Base-by-base conservation (phyloP, 2,329 filamentous ascomycete genomes). In the Nothomitra cinnamomea region DNA sequence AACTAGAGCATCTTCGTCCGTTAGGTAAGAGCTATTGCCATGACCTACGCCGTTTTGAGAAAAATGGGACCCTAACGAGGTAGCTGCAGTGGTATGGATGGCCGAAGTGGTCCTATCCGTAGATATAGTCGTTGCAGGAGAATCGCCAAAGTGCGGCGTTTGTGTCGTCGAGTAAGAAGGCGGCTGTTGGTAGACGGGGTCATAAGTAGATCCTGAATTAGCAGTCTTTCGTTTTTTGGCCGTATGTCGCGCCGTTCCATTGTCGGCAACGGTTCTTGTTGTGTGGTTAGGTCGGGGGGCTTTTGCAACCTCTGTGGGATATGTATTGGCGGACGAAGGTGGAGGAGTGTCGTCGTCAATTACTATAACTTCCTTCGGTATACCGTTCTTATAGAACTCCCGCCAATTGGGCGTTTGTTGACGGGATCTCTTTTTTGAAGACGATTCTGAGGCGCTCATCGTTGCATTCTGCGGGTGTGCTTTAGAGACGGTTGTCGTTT, bases 71-170 rank as follows among this genome's bases (percentile, higher is more conserved):
- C 82, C 83, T 4, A 89, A 70, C 13, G 90, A 96, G 0, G 92
- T 95, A 3, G 88, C 82, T 43, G 90, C 90, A 0, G 89, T 95
- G 2, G 87, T 92, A 62, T 90, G 81, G 55, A 89, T 72, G 43
- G 79, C 77, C 15, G 87, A 92, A 32, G 84, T 84, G 13, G 86
- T 94, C 58, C 87, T 80, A 66, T 90, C 87, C 59, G 83, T 92
- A 3, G 87, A 94, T 54, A 82, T 75, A 12, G 85, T 87, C 45
- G 85, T 83, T 51, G 77, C 79, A 53, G 78, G 81, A 13, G 78
- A 77, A 13, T 79, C 79, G 47, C 77, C 75, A 61, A 83, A 80
- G 57, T 80, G 78, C 51, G 85, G 82, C 25, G 83, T 83, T 62
- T 84, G 79, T 55, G 84, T 79, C 60, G 82, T 82, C 2, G 87